Conservation (phyloP, 371 early-diverging fungal genomes). For the Lichtheimia ramosa region DNA sequence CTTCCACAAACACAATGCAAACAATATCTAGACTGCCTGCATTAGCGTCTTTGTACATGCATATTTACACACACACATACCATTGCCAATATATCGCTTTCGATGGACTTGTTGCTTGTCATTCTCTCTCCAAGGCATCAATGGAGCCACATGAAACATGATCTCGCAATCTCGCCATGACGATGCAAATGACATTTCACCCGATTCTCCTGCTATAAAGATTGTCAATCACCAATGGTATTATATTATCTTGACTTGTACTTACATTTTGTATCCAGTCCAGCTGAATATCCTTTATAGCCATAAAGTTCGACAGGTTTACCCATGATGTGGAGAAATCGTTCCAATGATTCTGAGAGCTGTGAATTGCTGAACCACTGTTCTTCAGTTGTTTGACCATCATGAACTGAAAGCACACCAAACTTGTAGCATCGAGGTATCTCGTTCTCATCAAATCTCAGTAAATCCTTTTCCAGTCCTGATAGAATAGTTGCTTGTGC, state of each 20-base stretch:
- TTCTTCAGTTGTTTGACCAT: constrained; percentile 74
- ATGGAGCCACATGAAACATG: constrained; percentile 85
- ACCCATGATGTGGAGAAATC: constrained; percentile 73
- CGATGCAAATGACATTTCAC: constrained; percentile 71
- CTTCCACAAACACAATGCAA: constrained; percentile 71
- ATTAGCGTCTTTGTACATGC: background rate
- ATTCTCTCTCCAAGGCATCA: constrained; percentile 68
- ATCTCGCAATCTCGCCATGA: constrained; percentile 82
- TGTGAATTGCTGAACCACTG: constrained; percentile 73
- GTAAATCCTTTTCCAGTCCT: constrained; percentile 59
- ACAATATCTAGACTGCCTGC: constrained; percentile 59
- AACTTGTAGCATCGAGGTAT: constrained; percentile 80
- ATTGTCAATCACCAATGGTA: too few species aligned
- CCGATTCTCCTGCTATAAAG: constrained; percentile 66
- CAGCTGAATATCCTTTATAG: constrained; percentile 81
- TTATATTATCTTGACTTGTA: too few species aligned
- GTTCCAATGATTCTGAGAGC: constrained; percentile 57
- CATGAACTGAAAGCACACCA: constrained; percentile 67
- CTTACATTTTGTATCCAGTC: constrained; percentile 79
- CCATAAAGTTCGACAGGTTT: constrained; percentile 71
- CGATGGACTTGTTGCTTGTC: constrained; percentile 82
- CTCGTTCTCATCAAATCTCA: constrained; percentile 58
- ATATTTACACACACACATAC: constrained; percentile 17
- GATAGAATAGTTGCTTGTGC: constrained; percentile 43
- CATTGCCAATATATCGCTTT: constrained; percentile 87